Evolutionary conservation across 2,329 filamentous ascomycete species (phyloP), one percentile per base, ranked within the genome.

Genomic region (Coniochaeta ligniaria): DNA sequence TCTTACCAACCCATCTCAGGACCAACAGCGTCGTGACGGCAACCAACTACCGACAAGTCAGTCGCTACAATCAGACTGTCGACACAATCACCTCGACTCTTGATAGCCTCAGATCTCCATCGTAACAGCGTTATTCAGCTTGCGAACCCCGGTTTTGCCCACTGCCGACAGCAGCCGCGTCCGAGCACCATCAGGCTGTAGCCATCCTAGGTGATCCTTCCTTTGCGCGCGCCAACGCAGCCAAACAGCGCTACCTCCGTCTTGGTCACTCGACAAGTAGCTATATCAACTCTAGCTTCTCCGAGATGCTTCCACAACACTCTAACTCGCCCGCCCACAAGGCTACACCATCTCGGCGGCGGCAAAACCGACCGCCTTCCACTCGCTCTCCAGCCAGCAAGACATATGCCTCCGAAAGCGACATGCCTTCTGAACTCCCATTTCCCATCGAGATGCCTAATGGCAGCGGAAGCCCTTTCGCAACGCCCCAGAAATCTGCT

Each of bases 361-460:
- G 76, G 69, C 66, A 73, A 69, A 71, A 76, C 62, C 71, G 73
- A 64, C 70, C 77, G 65, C 70, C 77, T 65, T 69, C 67, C 64
- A 65, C 72, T 47, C 73, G 71, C 59, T 67, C 70, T 20, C 68
- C 77, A 17, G 73, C 73, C 12, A 79, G 79, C 62, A 85, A 82
- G 70, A 78, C 77, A n/a, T 85, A 85, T 66, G 83, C 80, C 26
- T 86, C 83, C 3, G 83, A 86, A 69, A 84, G 81, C 66, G 83
- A 86, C 66, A 72, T 74, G 65, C 72, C 69, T 52, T 71, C 63
- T 64, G 74, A 71, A 64, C 73, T 67, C 62, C 67, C 65, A 58
- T 70, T 68, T 65, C 73, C 66, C 68, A 76, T 63, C 67, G 76
- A 70, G 54, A 68, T 72, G 31, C 55, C 36, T 8, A 55, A 60